Conservation (phyloP, 345 rosid genomes). For the Bruguiera gymnorhiza region DNA sequence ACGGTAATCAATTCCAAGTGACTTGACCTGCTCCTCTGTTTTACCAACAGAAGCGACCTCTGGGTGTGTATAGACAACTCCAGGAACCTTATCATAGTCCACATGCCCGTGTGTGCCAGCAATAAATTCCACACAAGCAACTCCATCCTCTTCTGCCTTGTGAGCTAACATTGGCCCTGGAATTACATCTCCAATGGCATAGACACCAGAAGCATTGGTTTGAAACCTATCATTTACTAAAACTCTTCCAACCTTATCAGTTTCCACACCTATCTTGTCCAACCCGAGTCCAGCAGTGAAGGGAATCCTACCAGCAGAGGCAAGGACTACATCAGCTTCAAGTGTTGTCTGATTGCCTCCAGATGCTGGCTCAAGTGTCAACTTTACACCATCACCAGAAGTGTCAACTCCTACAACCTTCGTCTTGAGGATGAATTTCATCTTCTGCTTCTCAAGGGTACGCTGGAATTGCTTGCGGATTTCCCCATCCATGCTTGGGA, state of each 20-base stretch:
- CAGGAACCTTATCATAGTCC: constrained; percentile 96
- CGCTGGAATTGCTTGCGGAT: constrained; percentile 95
- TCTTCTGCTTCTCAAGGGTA: constrained; percentile 88
- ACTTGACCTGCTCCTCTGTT: constrained; percentile 97
- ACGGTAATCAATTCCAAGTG: constrained; percentile 63
- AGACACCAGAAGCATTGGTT: constrained; percentile 79
- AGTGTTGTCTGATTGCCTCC: constrained; percentile 82
- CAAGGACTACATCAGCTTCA: constrained; percentile 97
- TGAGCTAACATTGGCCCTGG: constrained; percentile 99
- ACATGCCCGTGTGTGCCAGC: constrained; percentile 98
- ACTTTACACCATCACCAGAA: constrained; percentile 69
- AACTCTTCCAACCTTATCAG: constrained; percentile 79
- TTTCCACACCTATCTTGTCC: constrained; percentile 88
- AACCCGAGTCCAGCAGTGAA: constrained; percentile 88
- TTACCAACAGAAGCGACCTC: constrained; percentile 98
- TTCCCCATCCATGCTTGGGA: constrained; percentile 96
- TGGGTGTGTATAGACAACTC: constrained; percentile 96
- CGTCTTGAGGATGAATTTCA: constrained; percentile 98
- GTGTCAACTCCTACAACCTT: constrained; percentile 88
- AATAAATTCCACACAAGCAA: constrained; percentile 95
- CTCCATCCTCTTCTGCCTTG: constrained; percentile 98
- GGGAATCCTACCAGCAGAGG: constrained; percentile 90
- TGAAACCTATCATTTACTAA: constrained; percentile 73
- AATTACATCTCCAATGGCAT: constrained; percentile 94
- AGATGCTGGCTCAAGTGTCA: constrained; percentile 82